These are phyloP conservation scores for Exophiala lecanii-corni DNA, from an alignment of 2,329 filamentous ascomycete species.

Conservation along the genomic window DNA sequence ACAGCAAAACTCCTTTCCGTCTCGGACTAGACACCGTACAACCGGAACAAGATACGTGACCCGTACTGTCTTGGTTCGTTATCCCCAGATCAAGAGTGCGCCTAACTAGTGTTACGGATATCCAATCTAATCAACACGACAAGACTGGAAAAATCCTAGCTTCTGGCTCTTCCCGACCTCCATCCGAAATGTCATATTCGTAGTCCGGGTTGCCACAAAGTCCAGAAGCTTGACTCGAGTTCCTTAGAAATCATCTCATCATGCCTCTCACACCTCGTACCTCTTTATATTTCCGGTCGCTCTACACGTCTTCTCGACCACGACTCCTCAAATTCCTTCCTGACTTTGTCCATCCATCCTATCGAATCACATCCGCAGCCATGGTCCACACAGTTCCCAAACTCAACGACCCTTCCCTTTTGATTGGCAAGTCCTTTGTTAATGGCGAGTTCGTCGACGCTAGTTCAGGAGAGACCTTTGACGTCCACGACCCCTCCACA, in stretches of 20 bases:
- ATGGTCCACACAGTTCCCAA: conserved; percentile 26
- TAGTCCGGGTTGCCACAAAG: too few species aligned
- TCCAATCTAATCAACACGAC: too few species aligned
- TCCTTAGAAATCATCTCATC: neutral
- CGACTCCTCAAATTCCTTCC: conserved; percentile 12
- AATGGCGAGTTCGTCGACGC: conserved; percentile 90
- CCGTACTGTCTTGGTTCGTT: too few species aligned
- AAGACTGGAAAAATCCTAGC: neutral
- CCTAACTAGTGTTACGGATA: too few species aligned
- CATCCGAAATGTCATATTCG: too few species aligned
- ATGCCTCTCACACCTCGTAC: neutral
- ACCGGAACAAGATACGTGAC: too few species aligned
- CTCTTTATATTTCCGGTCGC: conserved; percentile 15
- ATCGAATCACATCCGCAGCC: conserved; percentile 22
- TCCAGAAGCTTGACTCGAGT: too few species aligned
- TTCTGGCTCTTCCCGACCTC: neutral
- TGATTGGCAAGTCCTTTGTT: conserved; percentile 81
- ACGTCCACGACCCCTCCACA: conserved; percentile 80
- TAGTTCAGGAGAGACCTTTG: conserved; percentile 84
- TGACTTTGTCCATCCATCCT: conserved; percentile 8
- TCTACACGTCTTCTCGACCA: conserved; percentile 17
- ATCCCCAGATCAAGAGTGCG: too few species aligned
- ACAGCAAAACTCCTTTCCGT: too few species aligned
- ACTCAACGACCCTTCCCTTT: conserved; percentile 73
- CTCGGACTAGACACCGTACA: too few species aligned